Conservation (phyloP, 2,329 filamentous ascomycete genomes). For the Hypoxylon sp. region DNA sequence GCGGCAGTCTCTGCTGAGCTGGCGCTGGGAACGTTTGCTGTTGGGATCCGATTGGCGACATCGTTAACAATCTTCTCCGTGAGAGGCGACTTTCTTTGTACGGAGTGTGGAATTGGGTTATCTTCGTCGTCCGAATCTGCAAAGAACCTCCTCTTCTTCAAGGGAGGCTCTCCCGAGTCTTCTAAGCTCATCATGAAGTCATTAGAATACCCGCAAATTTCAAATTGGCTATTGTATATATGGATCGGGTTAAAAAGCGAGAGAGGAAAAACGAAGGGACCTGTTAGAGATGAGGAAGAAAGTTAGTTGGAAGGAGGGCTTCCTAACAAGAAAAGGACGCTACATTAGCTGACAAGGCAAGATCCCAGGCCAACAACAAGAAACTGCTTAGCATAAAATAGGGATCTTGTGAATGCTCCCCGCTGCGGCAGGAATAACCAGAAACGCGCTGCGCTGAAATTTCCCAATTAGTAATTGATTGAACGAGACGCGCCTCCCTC, state of each 20-base stretch:
- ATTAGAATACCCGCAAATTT: conserved; percentile 14
- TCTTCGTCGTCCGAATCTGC: conserved; percentile 54
- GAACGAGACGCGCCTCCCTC: conserved; percentile 47
- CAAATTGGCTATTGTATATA: background rate
- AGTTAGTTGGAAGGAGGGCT: background rate
- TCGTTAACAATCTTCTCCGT: conserved; percentile 45
- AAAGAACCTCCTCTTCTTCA: conserved; percentile 61
- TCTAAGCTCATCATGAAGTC: conserved; percentile 57
- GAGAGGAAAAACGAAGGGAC: background rate
- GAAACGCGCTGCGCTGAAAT: conserved; percentile 29
- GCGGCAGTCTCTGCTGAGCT: conserved; percentile 31
- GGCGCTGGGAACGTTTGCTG: conserved; percentile 3
- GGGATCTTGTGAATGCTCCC: conserved; percentile 1
- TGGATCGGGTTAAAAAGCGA: background rate
- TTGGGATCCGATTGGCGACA: conserved; percentile 42
- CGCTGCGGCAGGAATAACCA: background rate
- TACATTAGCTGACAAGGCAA: background rate
- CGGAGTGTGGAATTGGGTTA: conserved; percentile 42
- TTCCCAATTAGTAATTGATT: conserved; percentile 38
- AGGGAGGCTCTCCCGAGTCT: conserved; percentile 56
- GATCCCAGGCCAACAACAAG: background rate
- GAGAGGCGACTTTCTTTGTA: conserved; percentile 41
- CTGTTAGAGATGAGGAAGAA: background rate
- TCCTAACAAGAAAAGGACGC: background rate
- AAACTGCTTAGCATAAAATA: background rate